Evolutionary conservation across 306 rosid genomes (phyloP), one percentile per base, ranked within the genome.

Genomic region (Gastrolobium bilobum): DNA sequence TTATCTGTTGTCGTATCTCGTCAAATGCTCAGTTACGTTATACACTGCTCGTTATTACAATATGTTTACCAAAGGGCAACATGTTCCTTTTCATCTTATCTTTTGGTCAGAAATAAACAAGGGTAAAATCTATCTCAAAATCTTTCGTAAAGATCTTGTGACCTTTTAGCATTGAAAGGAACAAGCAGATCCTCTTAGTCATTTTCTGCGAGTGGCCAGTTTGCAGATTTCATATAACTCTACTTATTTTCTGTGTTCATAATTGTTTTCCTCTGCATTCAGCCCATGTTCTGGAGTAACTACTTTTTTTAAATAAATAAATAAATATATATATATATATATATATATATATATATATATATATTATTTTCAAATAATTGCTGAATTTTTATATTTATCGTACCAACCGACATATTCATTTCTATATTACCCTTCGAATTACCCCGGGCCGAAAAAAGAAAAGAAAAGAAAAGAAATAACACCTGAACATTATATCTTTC

Each of bases 71-170:
- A 62, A 79, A 80, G 63, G 76, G 57, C 70, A 73, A 66, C 44
- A 35, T 52, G 61, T 46, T 42, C 67, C 63, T 64, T 80, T 80
- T 54, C 68, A 80, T 66, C 54, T 54, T 52, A 52, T 53, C 79
- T 68, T 73, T 54, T 44, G 76, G 57, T 81, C 80, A 56, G 71
- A 81, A 69, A 46, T 74, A 74, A 74, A 74, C 34, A 73, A 53
- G 38, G 68, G 80, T 54, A 73, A 73, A 73, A 73, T 73, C 69
- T 54, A 63, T 31, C 73, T 4, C 38, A 6, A 65, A 42, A 80
- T 80, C 75, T 63, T 68, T 42, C 30, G n/a, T 26, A 35, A 54
- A 44, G 84, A 80, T 80, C 65, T 64, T 65, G 62, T 64, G 53
- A 35, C 79, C 79, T 80, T 73, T 64, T 80, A 37, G 56, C 70